Base-by-base conservation (phyloP, 306 rosid species). In the Pyrus pyrifolia region DNA sequence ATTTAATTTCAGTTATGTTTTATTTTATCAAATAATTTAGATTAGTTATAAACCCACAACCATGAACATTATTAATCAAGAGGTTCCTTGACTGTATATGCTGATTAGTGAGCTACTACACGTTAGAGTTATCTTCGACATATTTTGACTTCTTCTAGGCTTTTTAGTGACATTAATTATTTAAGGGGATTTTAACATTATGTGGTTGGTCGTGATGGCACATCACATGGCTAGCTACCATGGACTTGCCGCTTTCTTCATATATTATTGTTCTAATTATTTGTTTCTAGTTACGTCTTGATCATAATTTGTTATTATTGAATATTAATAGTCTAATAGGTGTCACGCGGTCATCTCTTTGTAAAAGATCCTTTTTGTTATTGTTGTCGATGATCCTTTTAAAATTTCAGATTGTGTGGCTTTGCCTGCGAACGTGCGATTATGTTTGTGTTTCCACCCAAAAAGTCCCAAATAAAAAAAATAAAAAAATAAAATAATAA, bases 121-220 rank as follows among this genome's bases (percentile, higher is more conserved):
- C 8, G 19, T 8, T 62, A n/a, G 33, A 62, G 38, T 33, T 65
- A 65, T 65, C 29, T 62, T 80, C 29, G 21, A 23, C 40, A 8
- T 44, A 52, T 75, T 67, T 30, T 70, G 69, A 75, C 80, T 53
- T 74, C 46, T 80, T 74, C 77, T 62, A 63, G 77, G 30, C 45
- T 40, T 61, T 30, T 61, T 30, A 61, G 8, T 13, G 19, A 15
- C 59, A 10, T 40, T 23, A 57, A 8, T 57, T 18, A 55, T 18
- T 55, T 2, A n/a, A 72, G 55, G 67, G 25, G 30, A 30, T 58
- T 55, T 33, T 33, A 9, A 19, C 67, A 71, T 57, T 14, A 15
- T 71, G 38, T 7, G 35, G 67, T 3, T 33, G 22, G 25, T 22
- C 13, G 0, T 52, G 67, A n/a, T 35, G 45, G 25, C 38, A 72